Conservation (phyloP, 78 protist genomes). For the Cavenderia fasciculata region DNA sequence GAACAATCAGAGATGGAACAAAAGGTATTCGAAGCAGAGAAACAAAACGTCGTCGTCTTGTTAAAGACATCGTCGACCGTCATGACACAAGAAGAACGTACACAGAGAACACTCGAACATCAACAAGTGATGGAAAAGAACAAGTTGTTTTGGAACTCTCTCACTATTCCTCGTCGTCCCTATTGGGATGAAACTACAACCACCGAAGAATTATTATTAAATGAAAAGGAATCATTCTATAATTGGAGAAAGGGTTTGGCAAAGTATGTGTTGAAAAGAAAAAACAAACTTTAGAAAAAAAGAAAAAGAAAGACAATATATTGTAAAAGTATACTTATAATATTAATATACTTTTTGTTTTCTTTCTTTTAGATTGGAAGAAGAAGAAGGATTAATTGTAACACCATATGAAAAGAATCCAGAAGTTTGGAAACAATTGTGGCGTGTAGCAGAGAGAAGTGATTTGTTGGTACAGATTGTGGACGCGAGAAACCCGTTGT, state of each 20-base stretch:
- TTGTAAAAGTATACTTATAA: too few species aligned
- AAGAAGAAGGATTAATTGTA: constrained; percentile 68
- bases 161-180: constrained; percentile 92
- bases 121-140: constrained; percentile 13
- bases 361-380: constrained; percentile 85
- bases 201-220: constrained; percentile 73
- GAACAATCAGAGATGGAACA: constrained; percentile 63
- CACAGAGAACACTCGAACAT: constrained; percentile 22
- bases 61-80: constrained; percentile 52
- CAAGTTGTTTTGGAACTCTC: constrained; percentile 25
- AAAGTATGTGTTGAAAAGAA: not conserved
- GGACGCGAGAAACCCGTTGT: constrained; percentile 98
- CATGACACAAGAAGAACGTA: constrained; percentile 50
- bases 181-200: constrained; percentile 83
- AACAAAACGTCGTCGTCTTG: constrained; percentile 78
- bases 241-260: constrained; percentile 95
- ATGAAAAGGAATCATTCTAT: constrained; percentile 88
- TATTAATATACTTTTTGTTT: too few species aligned
- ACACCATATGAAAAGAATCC: constrained; percentile 98
- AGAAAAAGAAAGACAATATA: too few species aligned
- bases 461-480: constrained; percentile 96
- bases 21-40: constrained; percentile 75
- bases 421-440: constrained; percentile 99
- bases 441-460: constrained; percentile 98
- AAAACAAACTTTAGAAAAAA: too few species aligned